phyloP scores from a whole-genome alignment of 225 moss, liverwort and hornwort species.

The Pleurozium schreberi region DNA sequence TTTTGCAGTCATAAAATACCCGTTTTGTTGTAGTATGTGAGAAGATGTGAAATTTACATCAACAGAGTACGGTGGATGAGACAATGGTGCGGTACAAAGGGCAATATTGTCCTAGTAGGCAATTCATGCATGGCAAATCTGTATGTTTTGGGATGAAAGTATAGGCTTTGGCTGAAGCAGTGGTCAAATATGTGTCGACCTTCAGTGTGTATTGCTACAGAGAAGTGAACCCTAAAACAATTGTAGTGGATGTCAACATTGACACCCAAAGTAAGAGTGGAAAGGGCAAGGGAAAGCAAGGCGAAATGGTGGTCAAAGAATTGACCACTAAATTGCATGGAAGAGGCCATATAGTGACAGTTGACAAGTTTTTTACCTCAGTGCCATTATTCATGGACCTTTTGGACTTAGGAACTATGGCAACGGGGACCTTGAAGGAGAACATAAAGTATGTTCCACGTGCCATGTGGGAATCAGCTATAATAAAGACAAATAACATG shows the following conservation, averaged over 20 bases:
- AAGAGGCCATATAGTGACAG: rapidly evolving
- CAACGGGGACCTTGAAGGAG: neutral
- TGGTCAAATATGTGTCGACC: too few species aligned
- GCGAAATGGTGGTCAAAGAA: rapidly evolving
- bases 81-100: too few species aligned
- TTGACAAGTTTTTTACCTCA: neutral
- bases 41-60: too few species aligned
- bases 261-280: rapidly evolving
- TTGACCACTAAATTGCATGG: neutral
- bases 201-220: too few species aligned
- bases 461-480: rapidly evolving
- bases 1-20: too few species aligned
- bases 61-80: too few species aligned
- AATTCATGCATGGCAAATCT: too few species aligned
- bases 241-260: rapidly evolving
- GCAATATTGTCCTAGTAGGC: too few species aligned
- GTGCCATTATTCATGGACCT: neutral
- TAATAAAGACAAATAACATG: neutral
- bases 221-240: rapidly evolving
- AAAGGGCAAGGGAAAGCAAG: neutral
- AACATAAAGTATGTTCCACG: neutral
- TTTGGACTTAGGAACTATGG: neutral
- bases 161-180: rapidly evolving
- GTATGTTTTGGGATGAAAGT: too few species aligned
- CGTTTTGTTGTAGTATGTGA: too few species aligned